Evolutionary conservation across 805 yeast species (phyloP), one percentile per base, ranked within the genome.

Genomic region (Suhomyces xylopsoci): DNA sequence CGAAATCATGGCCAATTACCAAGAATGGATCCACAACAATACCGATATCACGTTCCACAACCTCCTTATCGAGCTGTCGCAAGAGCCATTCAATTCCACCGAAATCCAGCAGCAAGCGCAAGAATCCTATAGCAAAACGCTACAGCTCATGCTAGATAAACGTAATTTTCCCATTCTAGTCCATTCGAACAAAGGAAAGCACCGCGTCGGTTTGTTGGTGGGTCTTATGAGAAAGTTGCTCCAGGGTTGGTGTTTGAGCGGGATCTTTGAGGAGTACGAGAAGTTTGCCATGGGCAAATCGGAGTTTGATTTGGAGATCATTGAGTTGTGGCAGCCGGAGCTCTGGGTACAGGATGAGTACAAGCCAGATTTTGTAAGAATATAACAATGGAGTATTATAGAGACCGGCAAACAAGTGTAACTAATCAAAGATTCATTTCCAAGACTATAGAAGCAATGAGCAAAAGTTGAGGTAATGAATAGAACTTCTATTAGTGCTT

Each of bases 171-270:
- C 99, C 1, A 83, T 93, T 10, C 74, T 93, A 52, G 81, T 93
- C 10, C 98, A 94, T 67, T 90, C 97, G 3, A 90, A 94, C 68
- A 93, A 93, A 72, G 99, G 99, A n/a, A 94, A 94, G 67, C 99
- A 93, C 66, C 71, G 99, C 43, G 92, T 90, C 2, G 98, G 98
- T 0, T 92, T 94, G 1, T 75, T 92, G 42, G 96, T 92, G n/a
- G 99, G 97, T 0, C 78, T 90, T 28, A 84, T 93, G 79, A 73
- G 99, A 47, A 90, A 90, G 64, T 67, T 87, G 49, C 71, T 91
- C 45, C 97, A 91, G 68, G 96, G 96, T 1, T 93, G 99, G 99
- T 84, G 94, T 53, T 77, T 90, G 61, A 85, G 96, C 49, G 96
- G 97, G 1, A 87, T 90, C 5, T 94, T 90, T 68, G 97, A 91